Base-by-base conservation (phyloP, 2,329 filamentous ascomycete species). In the Tolypocladium guangdongense region DNA sequence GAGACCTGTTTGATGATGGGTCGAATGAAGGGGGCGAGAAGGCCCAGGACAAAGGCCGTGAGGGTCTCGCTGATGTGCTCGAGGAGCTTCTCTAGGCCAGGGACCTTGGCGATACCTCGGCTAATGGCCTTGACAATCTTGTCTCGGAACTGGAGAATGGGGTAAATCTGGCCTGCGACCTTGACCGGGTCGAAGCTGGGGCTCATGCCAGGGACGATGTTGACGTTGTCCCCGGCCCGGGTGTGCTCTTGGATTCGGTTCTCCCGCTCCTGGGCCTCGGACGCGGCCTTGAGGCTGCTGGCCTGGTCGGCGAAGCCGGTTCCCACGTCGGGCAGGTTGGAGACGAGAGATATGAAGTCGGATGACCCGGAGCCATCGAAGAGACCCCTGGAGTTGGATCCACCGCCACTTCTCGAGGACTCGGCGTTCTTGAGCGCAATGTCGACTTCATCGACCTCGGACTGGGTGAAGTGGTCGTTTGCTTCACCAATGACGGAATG, bases 41-140 rank as follows among this genome's bases (percentile, higher is more conserved):
- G 80, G 7, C 90, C 91, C 57, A 99, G 80, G 50, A 99, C 82
- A 66, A 97, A 97, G 7, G 96, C 78, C 0, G 92, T 96, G 41
- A 99, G 76, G 1, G 88, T 92, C 72, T 99, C 93, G 53, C 87
- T 89, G 62, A 99, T 95, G 62, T 90, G 92, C 58, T 97, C 92
- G 24, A 97, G 83, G n/a, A 96, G 75, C 56, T 85, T 78, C 70
- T 96, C 90, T 4, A 99, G 77, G 0, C 92, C 92, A 0, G 93
- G 93, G 39, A 99, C 87, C 74, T 95, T 96, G 62, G 90, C 84
- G 59, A 97, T 90, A 51, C 90, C 86, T 39, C 83, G 81, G 64
- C 84, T 90, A 68, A 99, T 90, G 41, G 85, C 81, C 60, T 89
- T 89, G 50, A 96, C 91, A 52, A 99, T 90, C 64, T 87, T 93